Conservation (phyloP, 2,329 filamentous ascomycete genomes). For the Pseudogymnoascus sp. region DNA sequence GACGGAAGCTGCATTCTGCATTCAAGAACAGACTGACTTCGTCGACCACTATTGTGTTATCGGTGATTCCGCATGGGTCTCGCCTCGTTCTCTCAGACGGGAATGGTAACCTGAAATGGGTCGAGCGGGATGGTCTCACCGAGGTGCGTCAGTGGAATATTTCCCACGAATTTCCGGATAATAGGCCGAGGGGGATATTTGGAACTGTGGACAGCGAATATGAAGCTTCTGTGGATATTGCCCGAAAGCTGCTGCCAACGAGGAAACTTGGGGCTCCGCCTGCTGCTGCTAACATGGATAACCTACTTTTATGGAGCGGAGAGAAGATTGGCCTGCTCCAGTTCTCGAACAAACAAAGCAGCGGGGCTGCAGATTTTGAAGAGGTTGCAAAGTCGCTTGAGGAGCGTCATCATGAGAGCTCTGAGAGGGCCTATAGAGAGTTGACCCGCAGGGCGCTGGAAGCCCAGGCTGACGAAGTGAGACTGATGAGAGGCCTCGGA, state of each 20-base stretch:
- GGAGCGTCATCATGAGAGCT: constrained; percentile 43
- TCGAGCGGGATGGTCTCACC: constrained; percentile 72
- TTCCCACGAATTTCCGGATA: constrained; percentile 44
- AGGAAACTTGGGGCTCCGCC: constrained; percentile 31
- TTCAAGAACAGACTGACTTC: constrained; percentile 80
- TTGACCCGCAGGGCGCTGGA: constrained; percentile 70
- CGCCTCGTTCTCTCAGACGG: constrained; percentile 78
- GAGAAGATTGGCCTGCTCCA: constrained; percentile 69
- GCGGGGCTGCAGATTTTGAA: constrained; percentile 45
- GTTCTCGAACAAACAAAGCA: constrained; percentile 49
- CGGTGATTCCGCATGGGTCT: constrained; percentile 73
- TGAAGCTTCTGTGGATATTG: constrained; percentile 57
- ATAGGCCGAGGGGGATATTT: constrained; percentile 41
- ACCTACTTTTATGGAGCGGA: constrained; percentile 81
- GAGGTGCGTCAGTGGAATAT: constrained; percentile 49
- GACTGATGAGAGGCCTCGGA: constrained; percentile 64
- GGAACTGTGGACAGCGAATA: constrained; percentile 35
- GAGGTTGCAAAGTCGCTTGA: constrained; percentile 33
- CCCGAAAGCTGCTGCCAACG: constrained; percentile 63
- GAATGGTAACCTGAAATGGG: constrained; percentile 79
- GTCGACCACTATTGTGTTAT: constrained; percentile 71
- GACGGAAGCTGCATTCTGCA: constrained; percentile 38
- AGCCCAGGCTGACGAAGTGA: constrained; percentile 69
- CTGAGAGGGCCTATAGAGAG: constrained; percentile 55
- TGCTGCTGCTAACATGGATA: constrained; percentile 46